Evolutionary conservation across 202 grass and related monocot genomes (phyloP), one percentile per base, ranked within the genome.

Genomic region (Panicum virgatum): DNA sequence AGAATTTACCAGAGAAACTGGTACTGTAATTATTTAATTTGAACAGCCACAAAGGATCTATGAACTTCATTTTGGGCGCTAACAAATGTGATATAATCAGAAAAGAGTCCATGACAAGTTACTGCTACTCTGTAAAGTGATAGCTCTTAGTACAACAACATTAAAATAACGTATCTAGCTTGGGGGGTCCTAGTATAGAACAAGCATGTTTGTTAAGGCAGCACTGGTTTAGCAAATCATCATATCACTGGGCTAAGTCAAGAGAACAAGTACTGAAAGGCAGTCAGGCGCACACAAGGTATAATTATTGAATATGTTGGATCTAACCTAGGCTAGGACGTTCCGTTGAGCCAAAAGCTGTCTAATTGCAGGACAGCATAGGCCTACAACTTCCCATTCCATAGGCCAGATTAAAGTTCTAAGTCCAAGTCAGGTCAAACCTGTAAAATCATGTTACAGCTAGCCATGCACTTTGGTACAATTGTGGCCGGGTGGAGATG

Each of bases 401-500:
- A 54, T 53, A 72, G 43, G 44, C 3, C 11, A 67, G 27, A 59
- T 85, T 75, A 86, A 82, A 82, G 29, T 26, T 62, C 22, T 70
- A 70, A 75, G 61, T 60, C 60, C 50, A 81, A 62, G 65, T 56
- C 79, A 77, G 76, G 64, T 82, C 72, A 77, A 77, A 82, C 76
- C 62, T 71, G 62, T 53, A 70, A 87, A 61, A 80, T 75, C 51
- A 60, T 70, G 43, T 80, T 70, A 78, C 75, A 78, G 42, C 63
- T 38, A 76, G 87, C 42, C 76, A 73, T 70, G 72, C 25, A 73
- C 38, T 67, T 70, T 43, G 48, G 85, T 86, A 88, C 78, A 86
- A 73, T 80, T 80, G 69, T 57, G 57, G 62, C 53, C 82, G 82
- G 27, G 67, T 66, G 39, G 80, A 94, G 38, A 81, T 89, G 76